These are phyloP conservation scores for Asclepias syriaca DNA, from an alignment of 257 asterid species.

Conservation along the genomic window DNA sequence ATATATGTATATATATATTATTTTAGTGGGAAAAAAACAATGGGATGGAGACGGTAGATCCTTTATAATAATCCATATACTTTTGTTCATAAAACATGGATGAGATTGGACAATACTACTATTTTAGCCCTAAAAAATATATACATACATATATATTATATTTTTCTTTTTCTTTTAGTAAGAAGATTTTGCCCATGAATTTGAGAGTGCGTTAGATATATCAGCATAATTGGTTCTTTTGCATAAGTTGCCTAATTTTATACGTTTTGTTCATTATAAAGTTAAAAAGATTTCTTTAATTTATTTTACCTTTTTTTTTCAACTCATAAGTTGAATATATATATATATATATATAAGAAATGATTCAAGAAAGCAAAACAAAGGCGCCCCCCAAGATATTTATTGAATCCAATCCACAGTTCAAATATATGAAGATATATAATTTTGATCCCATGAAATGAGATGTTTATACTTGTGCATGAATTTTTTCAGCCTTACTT, in stretches of 20 bases:
- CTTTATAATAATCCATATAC: constrained; percentile 4
- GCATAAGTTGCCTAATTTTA: constrained; percentile 6
- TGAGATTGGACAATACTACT: not conserved
- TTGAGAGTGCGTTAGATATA: constrained; percentile 14
- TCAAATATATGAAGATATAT: not conserved
- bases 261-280: constrained; percentile 1
- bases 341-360: not conserved
- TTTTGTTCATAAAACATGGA: not conserved
- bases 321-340: too few species aligned
- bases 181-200: not conserved
- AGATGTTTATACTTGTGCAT: too few species aligned
- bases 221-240: constrained; percentile 2
- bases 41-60: not conserved
- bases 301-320: not conserved
- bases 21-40: not conserved
- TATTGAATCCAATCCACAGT: too few species aligned
- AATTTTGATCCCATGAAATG: too few species aligned
- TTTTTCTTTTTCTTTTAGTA: too few species aligned
- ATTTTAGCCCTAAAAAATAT: too few species aligned
- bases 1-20: not conserved
- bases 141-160: too few species aligned
- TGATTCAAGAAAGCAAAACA: not conserved
- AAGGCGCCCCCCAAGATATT: too few species aligned
- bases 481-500: too few species aligned
- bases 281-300: not conserved